Percentiles rank a stretch among this genome's conserved stretches.
These are phyloP conservation scores for Neocatenulostroma microsporum DNA, from an alignment of 2,329 filamentous ascomycete genomes.

Conservation along the genomic window DNA sequence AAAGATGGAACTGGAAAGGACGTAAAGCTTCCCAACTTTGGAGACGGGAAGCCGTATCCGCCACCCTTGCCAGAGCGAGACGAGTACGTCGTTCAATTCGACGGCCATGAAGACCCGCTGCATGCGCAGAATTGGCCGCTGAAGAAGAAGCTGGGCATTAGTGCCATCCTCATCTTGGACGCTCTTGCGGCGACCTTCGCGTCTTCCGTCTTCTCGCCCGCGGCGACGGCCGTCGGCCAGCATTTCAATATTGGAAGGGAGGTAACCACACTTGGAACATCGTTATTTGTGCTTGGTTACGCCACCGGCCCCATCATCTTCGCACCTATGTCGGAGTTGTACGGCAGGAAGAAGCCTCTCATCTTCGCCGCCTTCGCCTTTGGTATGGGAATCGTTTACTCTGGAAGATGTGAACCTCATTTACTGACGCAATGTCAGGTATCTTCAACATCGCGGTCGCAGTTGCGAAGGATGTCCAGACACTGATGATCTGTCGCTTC, in stretches of 20 bases:
- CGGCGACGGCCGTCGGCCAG: conserved; percentile 34
- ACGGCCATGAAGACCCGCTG: conserved; percentile 68
- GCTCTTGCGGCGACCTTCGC: conserved; percentile 63
- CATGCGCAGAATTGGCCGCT: conserved; percentile 84
- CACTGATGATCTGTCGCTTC: conserved; percentile 33
- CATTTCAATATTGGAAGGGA: conserved; percentile 38
- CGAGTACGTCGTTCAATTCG: conserved; percentile 74
- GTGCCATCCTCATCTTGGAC: conserved; percentile 62
- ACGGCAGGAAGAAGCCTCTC: conserved; percentile 27
- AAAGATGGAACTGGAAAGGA: conserved; percentile 27
- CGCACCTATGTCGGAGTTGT: conserved; percentile 44
- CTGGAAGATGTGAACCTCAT: not conserved
- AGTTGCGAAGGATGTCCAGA: conserved; percentile 31
- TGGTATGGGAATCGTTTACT: conserved; percentile 3
- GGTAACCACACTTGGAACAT: conserved; percentile 31
- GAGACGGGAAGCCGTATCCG: conserved; percentile 66
- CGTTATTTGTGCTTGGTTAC: conserved; percentile 35
- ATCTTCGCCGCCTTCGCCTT: conserved; percentile 28
- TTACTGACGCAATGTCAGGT: conserved; percentile 5
- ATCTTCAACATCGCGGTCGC: conserved; percentile 44
- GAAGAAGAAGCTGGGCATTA: conserved; percentile 62
- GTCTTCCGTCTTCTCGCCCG: conserved; percentile 34
- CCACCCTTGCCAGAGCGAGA: conserved; percentile 62
- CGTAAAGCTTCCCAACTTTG: conserved; percentile 56
- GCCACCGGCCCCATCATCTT: conserved; percentile 34